Conservation (phyloP, 192 early-diverging fungal genomes). For the Gonapodya prolifera region DNA sequence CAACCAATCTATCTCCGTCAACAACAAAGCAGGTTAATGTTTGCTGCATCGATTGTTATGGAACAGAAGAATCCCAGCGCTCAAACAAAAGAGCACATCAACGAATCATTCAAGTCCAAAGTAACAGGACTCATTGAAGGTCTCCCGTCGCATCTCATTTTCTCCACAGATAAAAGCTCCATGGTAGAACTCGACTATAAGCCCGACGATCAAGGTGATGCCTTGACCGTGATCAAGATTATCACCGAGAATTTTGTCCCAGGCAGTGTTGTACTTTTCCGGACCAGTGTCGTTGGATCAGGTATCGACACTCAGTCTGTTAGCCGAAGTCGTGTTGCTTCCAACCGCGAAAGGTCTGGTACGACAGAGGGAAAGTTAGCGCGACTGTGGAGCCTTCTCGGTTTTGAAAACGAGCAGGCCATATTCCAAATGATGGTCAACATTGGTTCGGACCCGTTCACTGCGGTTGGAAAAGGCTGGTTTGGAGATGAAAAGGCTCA, state of each 20-base stretch:
- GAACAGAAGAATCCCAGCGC: constrained; percentile 1
- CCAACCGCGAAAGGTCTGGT: background rate
- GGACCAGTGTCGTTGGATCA: constrained; percentile 31
- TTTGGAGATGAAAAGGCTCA: constrained; percentile 8
- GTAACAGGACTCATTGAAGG: constrained; percentile 35
- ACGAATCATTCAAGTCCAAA: background rate
- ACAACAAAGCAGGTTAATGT: background rate
- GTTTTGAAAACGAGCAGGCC: constrained; percentile 17
- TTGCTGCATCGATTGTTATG: constrained; percentile 7
- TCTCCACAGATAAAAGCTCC: constrained; percentile 16
- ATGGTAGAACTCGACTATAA: constrained; percentile 13
- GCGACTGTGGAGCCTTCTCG: constrained; percentile 27
- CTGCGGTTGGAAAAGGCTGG: constrained; percentile 18
- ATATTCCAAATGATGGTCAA: constrained; percentile 30
- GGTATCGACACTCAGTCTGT: constrained; percentile 21
- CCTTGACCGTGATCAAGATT: constrained; percentile 30
- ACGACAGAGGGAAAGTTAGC: constrained; percentile 9
- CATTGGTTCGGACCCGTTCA: constrained; percentile 30
- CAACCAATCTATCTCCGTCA: constrained; percentile 11
- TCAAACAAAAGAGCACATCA: background rate
- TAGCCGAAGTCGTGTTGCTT: background rate
- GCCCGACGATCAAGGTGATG: constrained; percentile 14
- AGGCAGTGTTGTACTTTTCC: constrained; percentile 58
- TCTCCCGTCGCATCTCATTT: constrained; percentile 39
- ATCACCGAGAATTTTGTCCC: constrained; percentile 63